phyloP scores from a whole-genome alignment of 2,329 filamentous ascomycete species.

The Pyricularia sp. region DNA sequence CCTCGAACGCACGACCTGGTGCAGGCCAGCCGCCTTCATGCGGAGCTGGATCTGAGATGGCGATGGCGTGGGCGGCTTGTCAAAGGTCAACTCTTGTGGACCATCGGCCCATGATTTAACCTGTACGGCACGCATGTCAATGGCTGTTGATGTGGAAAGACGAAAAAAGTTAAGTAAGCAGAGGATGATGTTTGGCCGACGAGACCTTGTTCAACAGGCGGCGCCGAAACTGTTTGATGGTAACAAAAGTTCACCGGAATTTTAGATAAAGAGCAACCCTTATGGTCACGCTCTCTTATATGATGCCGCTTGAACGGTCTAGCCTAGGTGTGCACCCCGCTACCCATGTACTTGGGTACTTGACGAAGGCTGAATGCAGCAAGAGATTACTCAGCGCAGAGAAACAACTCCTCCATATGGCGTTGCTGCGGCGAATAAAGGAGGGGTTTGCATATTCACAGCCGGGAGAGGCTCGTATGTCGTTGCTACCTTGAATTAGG shows the following conservation, averaged over 20 bases:
- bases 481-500: not conserved
- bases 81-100: not conserved
- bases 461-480: not conserved
- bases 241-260: not conserved
- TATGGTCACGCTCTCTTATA: not conserved
- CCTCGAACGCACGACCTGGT: conserved; percentile 42
- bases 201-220: not conserved
- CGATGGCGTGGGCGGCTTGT: not conserved
- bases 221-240: not conserved
- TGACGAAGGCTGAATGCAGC: not conserved
- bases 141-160: not conserved
- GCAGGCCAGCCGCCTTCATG: conserved; percentile 41
- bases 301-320: not conserved
- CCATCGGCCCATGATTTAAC: not conserved
- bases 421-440: not conserved
- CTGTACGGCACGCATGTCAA: not conserved
- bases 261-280: not conserved
- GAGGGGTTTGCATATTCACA: not conserved
- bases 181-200: not conserved
- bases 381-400: not conserved
- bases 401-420: not conserved
- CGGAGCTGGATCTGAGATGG: conserved; percentile 33
- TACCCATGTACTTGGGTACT: not conserved
- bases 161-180: not conserved
- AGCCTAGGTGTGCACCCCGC: not conserved